Percentiles rank a stretch among this genome's conserved stretches.
These are phyloP conservation scores for Arthrinium puccinioides DNA, from an alignment of 2,329 filamentous ascomycete genomes.

Conservation along the genomic window DNA sequence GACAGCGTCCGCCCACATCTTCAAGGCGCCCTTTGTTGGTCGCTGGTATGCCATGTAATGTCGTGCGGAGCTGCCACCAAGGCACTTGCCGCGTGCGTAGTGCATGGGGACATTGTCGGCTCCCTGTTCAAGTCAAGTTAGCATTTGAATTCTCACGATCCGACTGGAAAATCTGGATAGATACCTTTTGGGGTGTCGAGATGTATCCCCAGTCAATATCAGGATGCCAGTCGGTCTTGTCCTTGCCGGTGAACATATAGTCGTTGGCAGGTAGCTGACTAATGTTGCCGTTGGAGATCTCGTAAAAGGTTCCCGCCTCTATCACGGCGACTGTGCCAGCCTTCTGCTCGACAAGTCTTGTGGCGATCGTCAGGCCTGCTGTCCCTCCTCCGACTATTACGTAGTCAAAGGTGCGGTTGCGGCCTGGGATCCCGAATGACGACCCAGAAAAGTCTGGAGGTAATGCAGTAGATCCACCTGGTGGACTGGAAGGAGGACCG, in stretches of 20 bases:
- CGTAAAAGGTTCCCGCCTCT: slow-evolving; percentile 28
- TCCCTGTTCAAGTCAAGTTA: background rate
- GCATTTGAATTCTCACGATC: background rate
- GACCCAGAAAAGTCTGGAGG: background rate
- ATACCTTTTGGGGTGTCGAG: slow-evolving; percentile 11
- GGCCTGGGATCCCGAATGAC: background rate
- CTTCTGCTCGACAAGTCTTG: slow-evolving; percentile 18
- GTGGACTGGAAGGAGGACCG: too few relatives aligned
- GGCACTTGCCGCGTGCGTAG: slow-evolving; percentile 20
- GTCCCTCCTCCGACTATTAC: slow-evolving; percentile 29
- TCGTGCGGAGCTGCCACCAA: slow-evolving; percentile 20
- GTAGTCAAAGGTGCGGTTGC: slow-evolving; percentile 6
- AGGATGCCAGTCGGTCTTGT: slow-evolving; percentile 2
- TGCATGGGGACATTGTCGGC: slow-evolving; percentile 9
- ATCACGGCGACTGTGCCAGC: slow-evolving; percentile 26
- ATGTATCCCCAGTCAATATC: slow-evolving; percentile 17
- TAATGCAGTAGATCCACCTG: background rate
- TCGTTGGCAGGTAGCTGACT: slow-evolving; percentile 8
- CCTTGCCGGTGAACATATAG: slow-evolving; percentile 6
- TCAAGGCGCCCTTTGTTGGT: slow-evolving; percentile 13
- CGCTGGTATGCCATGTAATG: slow-evolving; percentile 24
- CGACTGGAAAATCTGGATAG: background rate
- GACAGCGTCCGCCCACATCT: slow-evolving; percentile 16
- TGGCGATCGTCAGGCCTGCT: slow-evolving; percentile 26
- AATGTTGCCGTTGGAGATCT: slow-evolving; percentile 14